Evolutionary conservation across 2,329 filamentous ascomycete species (phyloP), one percentile per base, ranked within the genome.

Genomic region (Purpureocillium takamizusanense): DNA sequence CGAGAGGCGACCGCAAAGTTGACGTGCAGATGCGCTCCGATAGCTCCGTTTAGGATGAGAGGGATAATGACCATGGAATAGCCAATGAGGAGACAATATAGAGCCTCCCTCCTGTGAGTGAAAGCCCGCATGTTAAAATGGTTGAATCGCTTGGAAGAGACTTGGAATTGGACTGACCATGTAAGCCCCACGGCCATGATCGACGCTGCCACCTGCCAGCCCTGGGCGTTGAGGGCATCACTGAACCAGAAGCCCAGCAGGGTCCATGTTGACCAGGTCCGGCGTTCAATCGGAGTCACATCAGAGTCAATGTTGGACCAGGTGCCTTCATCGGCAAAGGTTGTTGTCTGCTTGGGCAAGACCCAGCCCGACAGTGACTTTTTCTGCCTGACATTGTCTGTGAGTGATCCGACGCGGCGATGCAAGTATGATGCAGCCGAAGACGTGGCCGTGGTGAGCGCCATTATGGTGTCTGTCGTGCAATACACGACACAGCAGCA

Each of bases 41-140:
- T 57, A 4, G 54, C 53, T 31, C 60, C 59, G 34, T 62, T 61
- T n/a, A 62, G 48, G 3, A 57, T 55, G 54, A 63, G 57, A 14
- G 60, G 58, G 21, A 74, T 67, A n/a, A 74, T 73, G 44, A 74
- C 38, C 18, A 39, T 38, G 9, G 49, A 47, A 12, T 31, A 31
- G 6, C 48, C 49, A 4, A 42, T 37, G 39, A 56, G 34, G 11
- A 42, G 17, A 15, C 31, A 30, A 25, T 36, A 31, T 36, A 75
- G 62, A 4, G 70, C 69, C 49, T 79, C 75, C 35, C 51, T 47
- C 51, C 52, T 54, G 17, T 29, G 7, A 12, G 18, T 17, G 15
- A 23, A 7, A 14, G 23, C 28, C 3, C 21, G 17, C 32, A 27
- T 17, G 21, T 16, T 31, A 2, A 13, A 31, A 11, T 27, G 17